phyloP scores from a whole-genome alignment of 2,329 filamentous ascomycete species.

The Ramularia endophylla region DNA sequence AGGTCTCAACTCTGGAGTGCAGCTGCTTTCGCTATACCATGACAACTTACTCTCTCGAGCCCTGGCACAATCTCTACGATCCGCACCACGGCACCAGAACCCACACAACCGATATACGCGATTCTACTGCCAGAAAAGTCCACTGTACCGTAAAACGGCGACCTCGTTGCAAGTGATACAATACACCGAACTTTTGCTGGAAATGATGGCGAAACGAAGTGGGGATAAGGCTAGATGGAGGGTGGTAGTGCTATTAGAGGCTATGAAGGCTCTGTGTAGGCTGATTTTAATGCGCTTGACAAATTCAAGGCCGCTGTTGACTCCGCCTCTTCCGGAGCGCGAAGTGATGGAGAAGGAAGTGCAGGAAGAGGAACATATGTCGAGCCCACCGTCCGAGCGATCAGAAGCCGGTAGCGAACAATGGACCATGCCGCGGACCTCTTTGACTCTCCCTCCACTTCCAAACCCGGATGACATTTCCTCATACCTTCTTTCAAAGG shows the following conservation, averaged over 20 bases:
- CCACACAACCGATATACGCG: conserved; percentile 59
- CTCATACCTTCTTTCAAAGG: conserved; percentile 79
- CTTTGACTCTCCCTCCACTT: conserved; percentile 74
- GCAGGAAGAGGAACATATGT: conserved; percentile 35
- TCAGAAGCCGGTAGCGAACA: conserved; percentile 39
- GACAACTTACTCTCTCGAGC: conserved; percentile 73
- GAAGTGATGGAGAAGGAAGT: conserved; percentile 51
- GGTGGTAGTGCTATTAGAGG: conserved; percentile 77
- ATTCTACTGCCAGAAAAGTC: conserved; percentile 56
- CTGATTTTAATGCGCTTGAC: conserved; percentile 77
- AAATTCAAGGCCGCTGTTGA: conserved; percentile 73
- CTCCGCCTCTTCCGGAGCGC: conserved; percentile 77
- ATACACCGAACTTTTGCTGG: conserved; percentile 93
- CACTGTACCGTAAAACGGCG: conserved; percentile 74
- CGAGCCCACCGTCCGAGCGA: conserved; percentile 38
- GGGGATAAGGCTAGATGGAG: conserved; percentile 80
- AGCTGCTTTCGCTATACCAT: conserved; percentile 88
- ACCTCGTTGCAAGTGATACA: conserved; percentile 82
- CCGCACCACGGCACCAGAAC: conserved; percentile 41
- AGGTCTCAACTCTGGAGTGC: conserved; percentile 71
- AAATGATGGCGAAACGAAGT: conserved; percentile 88
- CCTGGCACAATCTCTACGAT: conserved; percentile 48
- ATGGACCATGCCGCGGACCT: conserved; percentile 94
- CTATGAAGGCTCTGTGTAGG: conserved; percentile 77
- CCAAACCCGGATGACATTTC: conserved; percentile 78